These are phyloP conservation scores for Rhodotorula sp. DNA, from an alignment of 1,284 basidiomycete genomes.

Conservation along the genomic window DNA sequence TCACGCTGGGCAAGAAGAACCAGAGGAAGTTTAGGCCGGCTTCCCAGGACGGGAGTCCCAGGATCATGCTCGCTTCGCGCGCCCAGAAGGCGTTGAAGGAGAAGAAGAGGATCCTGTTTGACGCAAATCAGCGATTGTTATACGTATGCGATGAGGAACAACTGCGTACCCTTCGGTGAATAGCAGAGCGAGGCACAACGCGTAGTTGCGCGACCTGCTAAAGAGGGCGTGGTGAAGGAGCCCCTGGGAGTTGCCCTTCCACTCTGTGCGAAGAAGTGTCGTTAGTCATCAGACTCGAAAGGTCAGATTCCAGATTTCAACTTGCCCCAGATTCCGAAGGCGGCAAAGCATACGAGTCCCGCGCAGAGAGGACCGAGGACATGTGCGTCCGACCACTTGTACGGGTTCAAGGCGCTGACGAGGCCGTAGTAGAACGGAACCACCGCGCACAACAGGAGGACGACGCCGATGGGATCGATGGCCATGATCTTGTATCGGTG, in stretches of 20 bases:
- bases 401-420: constrained; percentile 2
- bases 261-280: background rate
- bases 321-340: constrained; percentile 1
- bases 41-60: background rate
- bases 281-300: background rate
- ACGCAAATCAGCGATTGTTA: background rate
- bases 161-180: background rate
- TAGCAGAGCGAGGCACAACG: background rate
- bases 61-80: background rate
- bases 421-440: constrained; percentile 4
- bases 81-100: constrained; percentile 7
- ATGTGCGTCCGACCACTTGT: constrained; percentile 7
- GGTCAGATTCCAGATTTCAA: too few relatives aligned
- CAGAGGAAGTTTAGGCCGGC: constrained; percentile 6
- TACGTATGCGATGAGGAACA: background rate
- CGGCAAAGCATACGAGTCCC: background rate
- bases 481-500: constrained; percentile 1
- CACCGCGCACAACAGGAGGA: background rate
- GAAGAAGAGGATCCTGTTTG: constrained; percentile 2
- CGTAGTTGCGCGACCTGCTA: constrained; percentile 3
- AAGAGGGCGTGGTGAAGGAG: constrained; percentile 6
- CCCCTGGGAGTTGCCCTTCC: constrained; percentile 5
- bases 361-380: constrained; percentile 1
- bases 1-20: constrained; percentile 2
- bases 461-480: constrained; percentile 1